These are phyloP conservation scores for Neoscytalidium dimidiatum DNA, from an alignment of 2,329 filamentous ascomycete species.

Conservation along the genomic window DNA sequence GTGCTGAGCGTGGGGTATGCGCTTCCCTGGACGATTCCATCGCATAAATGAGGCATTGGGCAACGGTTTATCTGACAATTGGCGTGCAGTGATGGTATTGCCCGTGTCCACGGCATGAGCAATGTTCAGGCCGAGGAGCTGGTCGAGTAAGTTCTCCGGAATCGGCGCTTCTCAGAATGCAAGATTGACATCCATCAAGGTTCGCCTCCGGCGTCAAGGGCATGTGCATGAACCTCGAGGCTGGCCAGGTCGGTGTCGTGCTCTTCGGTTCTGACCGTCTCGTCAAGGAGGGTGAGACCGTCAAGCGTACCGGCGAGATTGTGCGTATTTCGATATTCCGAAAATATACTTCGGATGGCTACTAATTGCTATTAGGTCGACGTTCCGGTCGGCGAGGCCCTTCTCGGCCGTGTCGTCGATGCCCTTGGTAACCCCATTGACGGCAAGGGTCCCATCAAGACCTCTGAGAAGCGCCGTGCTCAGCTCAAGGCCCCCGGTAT, in stretches of 20 bases:
- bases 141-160: slow-evolving; percentile 78
- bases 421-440: slow-evolving; percentile 99
- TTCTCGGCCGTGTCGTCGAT: slow-evolving; percentile 98
- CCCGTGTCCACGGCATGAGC: slow-evolving; percentile 99
- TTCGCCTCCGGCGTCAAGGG: slow-evolving; percentile 99
- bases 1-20: slow-evolving; percentile 98
- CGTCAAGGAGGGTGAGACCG: slow-evolving; percentile 98
- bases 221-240: slow-evolving; percentile 99
- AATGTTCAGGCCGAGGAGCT: slow-evolving; percentile 99
- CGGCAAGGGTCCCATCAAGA: slow-evolving; percentile 96
- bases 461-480: slow-evolving; percentile 89
- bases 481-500: slow-evolving; percentile 99
- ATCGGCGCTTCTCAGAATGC: slow-evolving; percentile 21
- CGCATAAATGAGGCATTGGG: slow-evolving; percentile 24
- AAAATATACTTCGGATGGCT: background rate
- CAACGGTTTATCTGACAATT: slow-evolving; percentile 34
- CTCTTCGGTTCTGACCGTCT: slow-evolving; percentile 99
- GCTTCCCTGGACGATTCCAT: slow-evolving; percentile 27
- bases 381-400: slow-evolving; percentile 86
- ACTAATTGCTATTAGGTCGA: slow-evolving; percentile 67
- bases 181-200: slow-evolving; percentile 52
- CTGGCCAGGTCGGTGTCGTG: slow-evolving; percentile 99
- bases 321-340: slow-evolving; percentile 58
- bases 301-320: slow-evolving; percentile 99
- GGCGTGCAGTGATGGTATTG: slow-evolving; percentile 91